phyloP scores from a whole-genome alignment of 176 grass and related monocot genomes.

The Echinochloa phyllopogon region DNA sequence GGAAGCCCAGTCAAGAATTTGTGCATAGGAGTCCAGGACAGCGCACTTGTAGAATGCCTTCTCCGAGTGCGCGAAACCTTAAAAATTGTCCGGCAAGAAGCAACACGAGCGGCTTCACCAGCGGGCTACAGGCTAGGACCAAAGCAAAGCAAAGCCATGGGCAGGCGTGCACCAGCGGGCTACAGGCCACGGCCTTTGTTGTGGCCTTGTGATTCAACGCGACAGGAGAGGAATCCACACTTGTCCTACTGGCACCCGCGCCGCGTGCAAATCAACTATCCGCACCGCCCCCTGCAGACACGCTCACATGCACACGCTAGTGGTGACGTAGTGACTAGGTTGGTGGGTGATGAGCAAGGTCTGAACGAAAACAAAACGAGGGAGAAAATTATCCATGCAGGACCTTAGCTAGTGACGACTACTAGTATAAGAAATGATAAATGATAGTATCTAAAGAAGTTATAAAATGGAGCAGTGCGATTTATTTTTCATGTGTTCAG shows the following conservation, averaged over 20 bases:
- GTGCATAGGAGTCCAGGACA: neutral
- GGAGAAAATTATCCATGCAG: neutral
- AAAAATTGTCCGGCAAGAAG: conserved; percentile 16
- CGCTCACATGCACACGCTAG: conserved; percentile 27
- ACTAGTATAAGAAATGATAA: neutral
- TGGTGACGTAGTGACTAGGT: neutral
- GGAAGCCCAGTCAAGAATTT: neutral
- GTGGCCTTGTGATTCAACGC: conserved; percentile 37
- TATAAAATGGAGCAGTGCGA: too few relatives aligned
- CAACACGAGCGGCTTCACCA: neutral
- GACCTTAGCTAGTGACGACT: neutral
- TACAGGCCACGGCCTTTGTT: conserved; percentile 11
- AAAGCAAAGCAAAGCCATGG: neutral
- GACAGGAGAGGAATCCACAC: conserved; percentile 28
- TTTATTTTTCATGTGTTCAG: neutral
- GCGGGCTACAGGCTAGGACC: neutral
- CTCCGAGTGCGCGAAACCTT: neutral
- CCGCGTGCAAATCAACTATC: conserved; percentile 13
- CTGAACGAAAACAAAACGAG: neutral
- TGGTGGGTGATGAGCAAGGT: neutral
- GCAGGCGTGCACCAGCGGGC: neutral
- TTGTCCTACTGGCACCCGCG: conserved; percentile 39
- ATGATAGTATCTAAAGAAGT: neutral
- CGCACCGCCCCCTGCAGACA: neutral
- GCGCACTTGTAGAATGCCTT: neutral